A percentile compares a stretch with the other conserved stretches of the same genome.
Conservation (phyloP, 2,329 filamentous ascomycete genomes). For the Diaporthe ilicicola region DNA sequence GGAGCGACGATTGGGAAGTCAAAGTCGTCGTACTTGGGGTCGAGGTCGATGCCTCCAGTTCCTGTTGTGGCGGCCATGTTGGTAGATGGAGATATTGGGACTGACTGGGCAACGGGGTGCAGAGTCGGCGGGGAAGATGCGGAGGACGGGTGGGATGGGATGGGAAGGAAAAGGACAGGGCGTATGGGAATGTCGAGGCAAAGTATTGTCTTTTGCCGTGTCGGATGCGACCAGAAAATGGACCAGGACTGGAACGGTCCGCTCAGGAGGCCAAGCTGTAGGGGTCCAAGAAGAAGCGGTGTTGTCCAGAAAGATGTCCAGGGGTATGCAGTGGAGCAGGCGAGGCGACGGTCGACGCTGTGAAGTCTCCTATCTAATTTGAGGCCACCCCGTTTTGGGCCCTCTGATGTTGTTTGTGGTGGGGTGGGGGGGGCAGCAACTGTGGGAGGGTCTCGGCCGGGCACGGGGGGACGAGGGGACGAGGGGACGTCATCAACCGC, state of each 20-base stretch:
- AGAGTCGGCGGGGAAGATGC: background rate
- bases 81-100: conserved; percentile 15
- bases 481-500: conserved; percentile 19
- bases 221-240: conserved; percentile 4
- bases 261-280: conserved; percentile 16
- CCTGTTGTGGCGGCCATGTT: conserved; percentile 39
- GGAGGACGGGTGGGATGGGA: background rate
- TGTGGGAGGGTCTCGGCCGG: background rate
- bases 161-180: background rate
- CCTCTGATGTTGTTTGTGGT: conserved; percentile 26
- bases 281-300: conserved; percentile 31
- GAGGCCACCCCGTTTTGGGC: conserved; percentile 19
- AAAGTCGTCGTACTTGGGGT: conserved; percentile 96
- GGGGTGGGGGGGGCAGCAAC: conserved; percentile 15
- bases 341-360: conserved; percentile 14
- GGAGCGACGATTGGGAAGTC: conserved; percentile 87
- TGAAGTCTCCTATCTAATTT: conserved; percentile 30
- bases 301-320: conserved; percentile 33
- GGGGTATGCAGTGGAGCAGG: conserved; percentile 27
- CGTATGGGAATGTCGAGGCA: background rate
- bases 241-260: background rate
- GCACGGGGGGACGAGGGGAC: background rate
- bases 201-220: conserved; percentile 5
- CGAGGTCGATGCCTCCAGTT: conserved; percentile 62
- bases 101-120: conserved; percentile 14